Evolutionary conservation across 2,329 filamentous ascomycete species (phyloP).

Genomic region (Escovopsis weberi): DNA sequence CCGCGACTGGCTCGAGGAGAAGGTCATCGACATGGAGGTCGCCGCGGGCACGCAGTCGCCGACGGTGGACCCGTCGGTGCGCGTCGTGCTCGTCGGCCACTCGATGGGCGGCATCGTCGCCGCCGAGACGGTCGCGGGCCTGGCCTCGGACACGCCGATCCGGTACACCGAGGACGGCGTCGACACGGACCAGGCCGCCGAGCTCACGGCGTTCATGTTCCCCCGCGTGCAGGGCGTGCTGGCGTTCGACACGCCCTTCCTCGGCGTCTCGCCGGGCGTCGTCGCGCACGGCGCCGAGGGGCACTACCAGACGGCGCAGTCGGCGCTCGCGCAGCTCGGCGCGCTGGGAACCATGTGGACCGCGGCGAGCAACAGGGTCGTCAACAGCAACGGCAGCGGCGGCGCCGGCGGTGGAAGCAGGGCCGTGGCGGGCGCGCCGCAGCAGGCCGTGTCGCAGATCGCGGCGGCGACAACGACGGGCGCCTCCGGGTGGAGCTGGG

Average conservation of each 20-base stretch:
- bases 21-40: constrained; percentile 90
- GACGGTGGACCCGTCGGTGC: constrained; percentile 73
- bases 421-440: neutral
- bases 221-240: constrained; percentile 83
- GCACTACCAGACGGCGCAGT: constrained; percentile 60
- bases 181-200: constrained; percentile 17
- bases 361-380: constrained; percentile 21
- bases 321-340: constrained; percentile 53
- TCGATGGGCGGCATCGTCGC: constrained; percentile 92
- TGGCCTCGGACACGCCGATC: constrained; percentile 44
- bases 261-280: constrained; percentile 67
- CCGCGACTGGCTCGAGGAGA: constrained; percentile 73
- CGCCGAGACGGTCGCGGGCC: constrained; percentile 67
- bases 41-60: constrained; percentile 65
- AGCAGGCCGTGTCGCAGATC: constrained; percentile 4
- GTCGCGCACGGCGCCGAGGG: constrained; percentile 79
- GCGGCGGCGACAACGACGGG: constrained; percentile 6
- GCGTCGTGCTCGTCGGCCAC: constrained; percentile 70
- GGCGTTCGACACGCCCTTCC: constrained; percentile 87
- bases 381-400: constrained; percentile 7
- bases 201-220: constrained; percentile 63
- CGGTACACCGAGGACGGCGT: constrained; percentile 29
- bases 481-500: constrained; percentile 55
- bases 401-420: constrained; percentile 5
- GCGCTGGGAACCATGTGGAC: constrained; percentile 56